Evolutionary conservation across 2,329 filamentous ascomycete genomes (phyloP), one percentile per base, ranked within the genome.

Genomic region (Cladosporium sp.): DNA sequence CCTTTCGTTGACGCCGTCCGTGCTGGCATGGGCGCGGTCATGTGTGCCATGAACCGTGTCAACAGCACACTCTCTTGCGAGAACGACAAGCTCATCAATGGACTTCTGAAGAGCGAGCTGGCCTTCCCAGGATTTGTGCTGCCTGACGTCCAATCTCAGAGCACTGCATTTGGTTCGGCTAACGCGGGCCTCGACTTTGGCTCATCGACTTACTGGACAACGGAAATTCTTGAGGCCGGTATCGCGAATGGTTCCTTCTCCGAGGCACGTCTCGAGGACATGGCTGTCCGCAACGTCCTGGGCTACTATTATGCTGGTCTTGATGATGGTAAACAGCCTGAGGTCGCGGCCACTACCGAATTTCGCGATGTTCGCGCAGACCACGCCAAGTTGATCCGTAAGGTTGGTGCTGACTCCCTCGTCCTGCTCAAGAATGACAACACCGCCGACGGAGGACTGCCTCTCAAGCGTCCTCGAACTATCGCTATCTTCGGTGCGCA

Each of bases 41-140:
- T 92, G 90, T 92, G 90, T 79, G 88, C 86, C 24, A 92, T 92
- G 78, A 89, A 91, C 75, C 88, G 88, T 75, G 79, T 91, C 74
- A 91, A 92, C 77, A 86, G 87, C 69, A 88, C 87, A 0, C 86
- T 55, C 18, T 30, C 57, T 2, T 91, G 89, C 72, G 85, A 88
- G 60, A 92, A 95, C 74, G 89, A 88, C 66, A 92, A 92, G 74
- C 80, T 93, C 1, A 82, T 95, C 70, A 95, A 93, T 71, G 90
- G 89, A 0, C 84, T 95, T 18, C 80, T 95, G 47, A 95, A 95
- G 73, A 91, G 93, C 68, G 92, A 95, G 74, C 82, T 94, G 0
- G 92, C 91, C 7, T 95, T 96, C 73, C 91, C 95, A 74, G 92
- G 92, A 0, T 93, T 93, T 65, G 86, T 93, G 15, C 91, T 93